Conservation (phyloP, 2,329 filamentous ascomycete species). For the Penicillium sp. region DNA sequence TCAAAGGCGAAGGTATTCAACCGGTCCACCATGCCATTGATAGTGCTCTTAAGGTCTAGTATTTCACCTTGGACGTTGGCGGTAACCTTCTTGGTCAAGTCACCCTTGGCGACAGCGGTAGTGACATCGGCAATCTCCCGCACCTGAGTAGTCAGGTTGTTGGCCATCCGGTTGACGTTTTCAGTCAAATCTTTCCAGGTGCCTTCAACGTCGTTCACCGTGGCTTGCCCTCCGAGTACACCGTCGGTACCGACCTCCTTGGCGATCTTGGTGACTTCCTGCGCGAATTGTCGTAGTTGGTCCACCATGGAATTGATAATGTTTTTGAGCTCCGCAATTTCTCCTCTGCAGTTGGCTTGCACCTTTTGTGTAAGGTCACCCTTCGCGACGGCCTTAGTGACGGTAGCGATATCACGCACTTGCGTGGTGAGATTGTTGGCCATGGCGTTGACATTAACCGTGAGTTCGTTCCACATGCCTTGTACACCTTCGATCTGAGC, state of each 20-base stretch:
- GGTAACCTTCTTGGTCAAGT: constrained; percentile 92
- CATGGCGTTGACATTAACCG: constrained; percentile 83
- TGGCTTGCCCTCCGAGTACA: constrained; percentile 87
- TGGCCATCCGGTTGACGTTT: constrained; percentile 97
- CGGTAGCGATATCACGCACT: constrained; percentile 87
- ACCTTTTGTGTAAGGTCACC: constrained; percentile 97
- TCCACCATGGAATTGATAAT: constrained; percentile 99
- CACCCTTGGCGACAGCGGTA: constrained; percentile 87
- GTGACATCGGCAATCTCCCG: constrained; percentile 96
- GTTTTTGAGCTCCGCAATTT: constrained; percentile 90
- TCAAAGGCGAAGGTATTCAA: constrained; percentile 61
- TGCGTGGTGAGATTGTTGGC: constrained; percentile 81
- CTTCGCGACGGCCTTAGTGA: constrained; percentile 64
- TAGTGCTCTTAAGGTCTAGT: constrained; percentile 85
- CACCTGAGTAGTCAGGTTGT: constrained; percentile 95
- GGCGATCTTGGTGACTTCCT: constrained; percentile 93
- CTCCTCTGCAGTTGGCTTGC: constrained; percentile 83
- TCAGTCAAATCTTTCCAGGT: constrained; percentile 96
- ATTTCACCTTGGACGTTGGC: constrained; percentile 94
- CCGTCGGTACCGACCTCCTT: constrained; percentile 96
- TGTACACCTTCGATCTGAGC: constrained; percentile 78
- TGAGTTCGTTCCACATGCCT: constrained; percentile 84
- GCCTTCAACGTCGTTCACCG: constrained; percentile 91
- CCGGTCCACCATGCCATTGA: constrained; percentile 64
- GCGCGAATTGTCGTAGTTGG: constrained; percentile 91